Base-by-base conservation (phyloP, 2,329 filamentous ascomycete genomes). In the Pyricularia grisea region DNA sequence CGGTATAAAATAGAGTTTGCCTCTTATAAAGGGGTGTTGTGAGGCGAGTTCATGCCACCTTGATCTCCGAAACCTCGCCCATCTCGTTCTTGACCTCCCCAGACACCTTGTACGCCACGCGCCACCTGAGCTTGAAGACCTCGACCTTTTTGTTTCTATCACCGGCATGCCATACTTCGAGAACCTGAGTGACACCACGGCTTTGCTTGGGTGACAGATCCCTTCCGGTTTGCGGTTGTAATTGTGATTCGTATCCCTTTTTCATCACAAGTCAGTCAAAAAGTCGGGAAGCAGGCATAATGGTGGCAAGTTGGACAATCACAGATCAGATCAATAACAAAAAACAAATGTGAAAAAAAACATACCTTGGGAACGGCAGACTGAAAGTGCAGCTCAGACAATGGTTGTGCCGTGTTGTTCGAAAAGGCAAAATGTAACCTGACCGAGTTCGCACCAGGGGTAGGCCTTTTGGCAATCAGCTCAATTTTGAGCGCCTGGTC, bases 321-420 rank as follows among this genome's bases (percentile, higher is more conserved):
- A 27, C 6, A 67, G 2, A 27, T 67, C 30, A 27, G 67, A 60
- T 69, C 4, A 9, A 42, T 25, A 23, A 3, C 27, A 9, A 17
- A 17, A 11, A 67, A 65, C 20, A 55, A 20, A 3, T 55, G 2
- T 55, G 55, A 63, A 30, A 17, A 17, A 6, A 17, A 11, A 72
- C 79, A 72, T 81, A 96, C 94, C 87, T 94, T 98, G 70, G 94
- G 95, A 33, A 97, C 94, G 3, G 95, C 95, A 58, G 97, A 85
- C 78, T 97, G 92, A 75, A 97, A 97, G 70, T 94, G 93, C 33
- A 99, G 82, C 72, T 96, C 91, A 3, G 86, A 85, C 27, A 99
- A 85, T 0, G 88, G 85, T 74, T 91, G 85, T 1, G 85, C 79
- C 0, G 89, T 91, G 70, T 87, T 90, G 77, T 97, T 99, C 23